A percentile compares a stretch with the other conserved stretches of the same genome.
Evolutionary conservation across 371 early-diverging fungal genomes (phyloP).

Genomic region (Mucor sp.): DNA sequence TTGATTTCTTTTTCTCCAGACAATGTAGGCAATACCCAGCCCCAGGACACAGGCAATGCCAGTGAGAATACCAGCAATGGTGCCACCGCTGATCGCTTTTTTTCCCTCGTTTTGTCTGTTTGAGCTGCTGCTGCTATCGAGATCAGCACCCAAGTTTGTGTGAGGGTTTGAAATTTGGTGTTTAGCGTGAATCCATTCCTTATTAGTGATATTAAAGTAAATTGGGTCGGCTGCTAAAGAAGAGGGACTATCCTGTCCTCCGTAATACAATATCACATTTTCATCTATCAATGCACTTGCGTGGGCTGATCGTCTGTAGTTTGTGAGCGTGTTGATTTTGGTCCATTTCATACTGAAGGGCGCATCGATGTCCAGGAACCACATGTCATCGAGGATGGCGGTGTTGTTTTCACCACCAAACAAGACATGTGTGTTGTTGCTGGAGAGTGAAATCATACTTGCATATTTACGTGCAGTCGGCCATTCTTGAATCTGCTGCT

Average conservation of each 20-base stretch:
- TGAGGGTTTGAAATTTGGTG: not conserved
- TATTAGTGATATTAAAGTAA: conserved; percentile 12
- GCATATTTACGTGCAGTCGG: conserved; percentile 22
- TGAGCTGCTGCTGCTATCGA: not conserved
- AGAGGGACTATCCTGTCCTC: conserved; percentile 6
- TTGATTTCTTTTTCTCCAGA: conserved; percentile 14
- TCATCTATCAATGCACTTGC: conserved; percentile 9
- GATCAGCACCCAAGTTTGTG: not conserved
- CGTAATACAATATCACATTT: conserved; percentile 16
- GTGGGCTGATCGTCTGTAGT: conserved; percentile 18
- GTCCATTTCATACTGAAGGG: conserved; percentile 19
- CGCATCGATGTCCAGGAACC: conserved; percentile 18
- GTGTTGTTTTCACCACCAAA: conserved; percentile 20
- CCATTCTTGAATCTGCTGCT: not conserved
- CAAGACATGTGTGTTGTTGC: conserved; percentile 4
- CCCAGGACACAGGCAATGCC: conserved; percentile 31
- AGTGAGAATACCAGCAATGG: conserved; percentile 40
- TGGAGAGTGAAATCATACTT: conserved; percentile 8
- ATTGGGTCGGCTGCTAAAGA: conserved; percentile 7
- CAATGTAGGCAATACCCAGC: conserved; percentile 28
- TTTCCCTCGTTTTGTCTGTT: not conserved
- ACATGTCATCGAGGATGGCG: conserved; percentile 18
- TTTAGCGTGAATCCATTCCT: conserved; percentile 9
- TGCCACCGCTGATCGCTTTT: conserved; percentile 33
- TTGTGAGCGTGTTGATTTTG: not conserved